Percentiles rank a stretch among this genome's conserved stretches.
phyloP scores from a whole-genome alignment of 2,329 filamentous ascomycete genomes.

The Fusarium fracticaudum region DNA sequence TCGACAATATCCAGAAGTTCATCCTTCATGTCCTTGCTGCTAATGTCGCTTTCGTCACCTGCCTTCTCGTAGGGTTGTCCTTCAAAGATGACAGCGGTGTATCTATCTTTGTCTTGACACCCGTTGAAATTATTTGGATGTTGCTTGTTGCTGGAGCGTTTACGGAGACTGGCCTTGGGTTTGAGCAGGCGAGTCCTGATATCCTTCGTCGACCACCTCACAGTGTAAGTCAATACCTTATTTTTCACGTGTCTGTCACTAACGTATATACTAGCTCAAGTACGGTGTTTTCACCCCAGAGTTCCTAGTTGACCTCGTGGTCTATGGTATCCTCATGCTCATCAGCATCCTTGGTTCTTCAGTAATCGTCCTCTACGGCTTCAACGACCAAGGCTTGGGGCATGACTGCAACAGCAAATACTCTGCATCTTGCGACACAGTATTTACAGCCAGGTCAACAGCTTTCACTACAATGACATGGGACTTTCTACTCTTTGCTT shows the following conservation, averaged over 20 bases:
- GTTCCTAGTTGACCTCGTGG: constrained; percentile 69
- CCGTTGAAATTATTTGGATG: constrained; percentile 79
- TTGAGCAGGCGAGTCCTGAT: constrained; percentile 73
- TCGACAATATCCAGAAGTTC: constrained; percentile 78
- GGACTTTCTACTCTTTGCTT: constrained; percentile 74
- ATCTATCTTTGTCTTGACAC: constrained; percentile 75
- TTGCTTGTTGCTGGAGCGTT: constrained; percentile 78
- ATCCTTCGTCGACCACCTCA: constrained; percentile 71
- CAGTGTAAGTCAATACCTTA: constrained; percentile 18
- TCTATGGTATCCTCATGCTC: constrained; percentile 73
- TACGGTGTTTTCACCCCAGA: constrained; percentile 72
- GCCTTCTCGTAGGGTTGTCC: constrained; percentile 71
- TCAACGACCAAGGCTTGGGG: constrained; percentile 64
- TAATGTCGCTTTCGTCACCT: constrained; percentile 74
- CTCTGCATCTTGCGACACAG: constrained; percentile 60
- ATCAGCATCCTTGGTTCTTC: constrained; percentile 67
- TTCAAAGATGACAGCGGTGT: constrained; percentile 73
- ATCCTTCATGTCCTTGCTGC: constrained; percentile 72
- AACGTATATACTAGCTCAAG: constrained; percentile 42
- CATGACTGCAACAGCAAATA: constrained; percentile 66
- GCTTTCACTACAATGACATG: constrained; percentile 74
- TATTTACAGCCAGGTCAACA: constrained; percentile 72
- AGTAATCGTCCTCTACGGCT: constrained; percentile 66
- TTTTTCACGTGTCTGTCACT: not conserved
- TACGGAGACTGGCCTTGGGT: constrained; percentile 77